phyloP scores from a whole-genome alignment of 2,329 filamentous ascomycete species.

The Colletotrichum sp. region DNA sequence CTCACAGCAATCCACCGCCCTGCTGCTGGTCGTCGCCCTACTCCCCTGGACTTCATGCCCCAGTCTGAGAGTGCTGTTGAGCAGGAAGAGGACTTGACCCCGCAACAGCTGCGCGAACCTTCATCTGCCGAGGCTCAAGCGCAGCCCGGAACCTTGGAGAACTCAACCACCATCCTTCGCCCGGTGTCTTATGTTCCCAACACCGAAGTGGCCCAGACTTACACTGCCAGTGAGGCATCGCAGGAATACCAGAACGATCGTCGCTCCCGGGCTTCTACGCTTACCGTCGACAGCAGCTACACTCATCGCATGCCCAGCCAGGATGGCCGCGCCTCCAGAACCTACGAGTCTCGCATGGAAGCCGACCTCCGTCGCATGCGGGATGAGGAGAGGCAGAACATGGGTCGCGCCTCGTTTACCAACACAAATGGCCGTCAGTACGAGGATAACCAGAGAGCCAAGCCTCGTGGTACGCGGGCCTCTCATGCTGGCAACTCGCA shows the following conservation, averaged over 20 bases:
- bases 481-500: background rate
- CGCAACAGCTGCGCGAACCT: background rate
- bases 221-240: background rate
- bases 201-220: background rate
- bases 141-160: background rate
- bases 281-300: background rate
- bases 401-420: background rate
- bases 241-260: background rate
- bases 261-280: background rate
- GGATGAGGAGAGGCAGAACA: background rate
- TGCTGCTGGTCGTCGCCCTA: background rate
- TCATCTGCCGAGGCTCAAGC: background rate
- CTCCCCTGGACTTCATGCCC: background rate
- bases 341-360: background rate
- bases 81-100: background rate
- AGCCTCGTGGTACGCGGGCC: background rate
- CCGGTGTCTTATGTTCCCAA: background rate
- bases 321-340: background rate
- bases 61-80: background rate
- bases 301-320: background rate
- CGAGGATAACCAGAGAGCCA: background rate
- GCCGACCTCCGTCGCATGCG: background rate
- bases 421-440: background rate
- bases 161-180: background rate
- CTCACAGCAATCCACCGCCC: slow-evolving; percentile 19